These are phyloP conservation scores for Quercus rubra DNA, from an alignment of 306 rosid species.

Conservation along the genomic window DNA sequence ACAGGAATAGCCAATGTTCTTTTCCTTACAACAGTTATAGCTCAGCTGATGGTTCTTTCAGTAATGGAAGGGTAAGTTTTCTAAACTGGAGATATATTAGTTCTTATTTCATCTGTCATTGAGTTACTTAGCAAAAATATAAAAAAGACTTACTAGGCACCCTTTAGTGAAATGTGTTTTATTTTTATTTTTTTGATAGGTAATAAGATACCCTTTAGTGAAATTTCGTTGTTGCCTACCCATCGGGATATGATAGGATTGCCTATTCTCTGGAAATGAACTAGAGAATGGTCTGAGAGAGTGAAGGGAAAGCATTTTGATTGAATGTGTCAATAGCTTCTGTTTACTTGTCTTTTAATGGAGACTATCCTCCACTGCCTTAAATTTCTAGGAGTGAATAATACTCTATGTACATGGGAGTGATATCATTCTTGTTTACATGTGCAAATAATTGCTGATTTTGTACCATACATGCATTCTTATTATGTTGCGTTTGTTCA, in stretches of 20 bases:
- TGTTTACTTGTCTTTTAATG: neutral
- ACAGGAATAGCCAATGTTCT: constrained; percentile 27
- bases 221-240: neutral
- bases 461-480: neutral
- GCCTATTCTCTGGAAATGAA: neutral
- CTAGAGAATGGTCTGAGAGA: neutral
- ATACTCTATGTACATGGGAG: neutral
- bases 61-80: constrained; percentile 44
- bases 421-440: neutral
- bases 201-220: neutral
- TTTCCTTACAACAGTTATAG: constrained; percentile 30
- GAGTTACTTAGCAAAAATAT: neutral
- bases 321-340: neutral
- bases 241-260: neutral
- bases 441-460: neutral
- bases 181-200: too few relatives aligned
- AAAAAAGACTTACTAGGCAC: neutral
- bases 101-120: neutral
- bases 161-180: neutral
- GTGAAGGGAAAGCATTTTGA: neutral
- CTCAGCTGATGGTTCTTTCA: constrained; percentile 35
- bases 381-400: neutral
- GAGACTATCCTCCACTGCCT: neutral
- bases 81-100: constrained; percentile 3
- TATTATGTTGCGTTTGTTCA: neutral